phyloP scores from a whole-genome alignment of 2,329 filamentous ascomycete species.

The Trichothecium sympodiale region DNA sequence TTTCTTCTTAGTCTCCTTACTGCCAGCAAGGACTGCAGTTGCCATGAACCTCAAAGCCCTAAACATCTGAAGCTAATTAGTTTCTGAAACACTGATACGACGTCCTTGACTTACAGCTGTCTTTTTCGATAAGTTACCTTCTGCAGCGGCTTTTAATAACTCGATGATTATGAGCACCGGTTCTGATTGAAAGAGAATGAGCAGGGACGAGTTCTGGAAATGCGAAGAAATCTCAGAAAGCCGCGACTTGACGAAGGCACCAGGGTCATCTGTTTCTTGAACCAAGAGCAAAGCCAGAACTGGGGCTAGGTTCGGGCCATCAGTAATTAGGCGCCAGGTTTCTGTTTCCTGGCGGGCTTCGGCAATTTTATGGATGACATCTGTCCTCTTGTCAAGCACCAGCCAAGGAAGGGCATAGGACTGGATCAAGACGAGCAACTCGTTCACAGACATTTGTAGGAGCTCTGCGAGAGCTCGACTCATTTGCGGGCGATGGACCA shows the following conservation, averaged over 20 bases:
- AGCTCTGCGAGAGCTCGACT: slow-evolving; percentile 71
- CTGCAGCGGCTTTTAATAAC: slow-evolving; percentile 68
- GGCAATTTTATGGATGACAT: slow-evolving; percentile 73
- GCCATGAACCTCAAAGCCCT: slow-evolving; percentile 36
- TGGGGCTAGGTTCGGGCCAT: slow-evolving; percentile 43
- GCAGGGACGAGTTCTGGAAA: slow-evolving; percentile 56
- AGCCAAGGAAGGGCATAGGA: slow-evolving; percentile 76
- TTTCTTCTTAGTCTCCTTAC: slow-evolving; percentile 32
- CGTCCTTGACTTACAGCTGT: slow-evolving; percentile 19
- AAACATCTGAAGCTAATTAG: slow-evolving; percentile 29
- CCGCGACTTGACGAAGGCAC: slow-evolving; percentile 56
- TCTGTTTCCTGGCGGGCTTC: slow-evolving; percentile 63
- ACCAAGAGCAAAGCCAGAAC: slow-evolving; percentile 49
- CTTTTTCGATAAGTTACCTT: slow-evolving; percentile 47
- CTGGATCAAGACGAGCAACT: slow-evolving; percentile 68
- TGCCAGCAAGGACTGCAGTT: slow-evolving; percentile 25
- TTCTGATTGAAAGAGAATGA: slow-evolving; percentile 61
- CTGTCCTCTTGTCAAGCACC: slow-evolving; percentile 64
- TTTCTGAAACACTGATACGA: neutral
- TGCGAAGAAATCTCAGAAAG: slow-evolving; percentile 58
- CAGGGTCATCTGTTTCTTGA: slow-evolving; percentile 45
- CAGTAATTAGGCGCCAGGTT: slow-evolving; percentile 42
- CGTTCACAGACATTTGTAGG: slow-evolving; percentile 61
- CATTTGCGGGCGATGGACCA: slow-evolving; percentile 71
- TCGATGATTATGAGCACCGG: slow-evolving; percentile 68